Percentiles rank a stretch among this genome's conserved stretches.
Conservation (phyloP, 2,329 filamentous ascomycete species). For the Stemphylium lycopersici region DNA sequence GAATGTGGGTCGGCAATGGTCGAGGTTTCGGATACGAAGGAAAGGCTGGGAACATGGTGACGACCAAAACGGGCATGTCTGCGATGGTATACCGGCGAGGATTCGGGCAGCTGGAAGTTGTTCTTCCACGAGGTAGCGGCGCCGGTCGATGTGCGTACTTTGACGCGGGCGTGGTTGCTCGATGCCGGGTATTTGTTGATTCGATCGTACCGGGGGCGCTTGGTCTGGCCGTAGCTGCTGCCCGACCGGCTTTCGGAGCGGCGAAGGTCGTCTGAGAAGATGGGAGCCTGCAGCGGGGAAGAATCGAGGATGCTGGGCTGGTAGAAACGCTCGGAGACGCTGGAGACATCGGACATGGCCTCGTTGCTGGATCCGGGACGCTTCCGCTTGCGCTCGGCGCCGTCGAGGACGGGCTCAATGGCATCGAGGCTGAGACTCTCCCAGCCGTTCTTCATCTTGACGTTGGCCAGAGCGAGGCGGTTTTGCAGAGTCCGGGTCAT, state of each 20-base stretch:
- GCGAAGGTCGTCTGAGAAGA: constrained; percentile 83
- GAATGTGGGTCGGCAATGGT: constrained; percentile 67
- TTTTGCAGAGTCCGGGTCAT: constrained; percentile 93
- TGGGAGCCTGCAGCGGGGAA: constrained; percentile 79
- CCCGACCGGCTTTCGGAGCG: constrained; percentile 60
- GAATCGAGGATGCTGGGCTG: constrained; percentile 74
- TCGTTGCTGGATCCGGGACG: constrained; percentile 71
- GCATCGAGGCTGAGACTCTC: constrained; percentile 85
- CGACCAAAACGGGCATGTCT: constrained; percentile 74
- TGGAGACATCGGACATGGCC: constrained; percentile 83
- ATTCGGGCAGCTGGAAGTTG: constrained; percentile 77
- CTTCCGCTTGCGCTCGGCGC: constrained; percentile 74
- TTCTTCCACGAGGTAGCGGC: constrained; percentile 73
- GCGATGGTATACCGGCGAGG: constrained; percentile 81
- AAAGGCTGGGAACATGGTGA: constrained; percentile 73
- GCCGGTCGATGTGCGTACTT: constrained; percentile 65
- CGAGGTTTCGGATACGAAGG: constrained; percentile 76
- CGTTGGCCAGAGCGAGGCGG: constrained; percentile 91
- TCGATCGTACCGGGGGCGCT: constrained; percentile 44
- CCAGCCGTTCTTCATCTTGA: constrained; percentile 96
- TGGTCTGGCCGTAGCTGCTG: constrained; percentile 57
- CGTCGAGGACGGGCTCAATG: constrained; percentile 81
- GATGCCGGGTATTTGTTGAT: constrained; percentile 46
- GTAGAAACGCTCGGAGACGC: constrained; percentile 77
- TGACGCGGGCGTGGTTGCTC: constrained; percentile 70